These are phyloP conservation scores for Plasmodium blacklocki DNA, from an alignment of 169 alveolate genomes.

Conservation along the genomic window DNA sequence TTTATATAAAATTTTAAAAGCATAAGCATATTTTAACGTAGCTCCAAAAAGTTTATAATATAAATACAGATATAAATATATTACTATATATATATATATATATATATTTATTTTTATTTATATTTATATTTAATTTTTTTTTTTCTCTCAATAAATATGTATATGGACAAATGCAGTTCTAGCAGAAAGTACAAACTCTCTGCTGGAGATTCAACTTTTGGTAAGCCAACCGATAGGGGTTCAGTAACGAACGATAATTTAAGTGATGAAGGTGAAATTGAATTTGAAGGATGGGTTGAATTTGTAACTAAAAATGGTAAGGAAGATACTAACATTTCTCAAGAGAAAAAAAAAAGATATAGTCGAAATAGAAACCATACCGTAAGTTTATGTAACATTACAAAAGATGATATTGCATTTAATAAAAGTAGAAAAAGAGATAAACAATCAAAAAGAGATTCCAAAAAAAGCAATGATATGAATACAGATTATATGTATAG, in stretches of 20 bases:
- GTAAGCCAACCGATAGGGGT: conserved; percentile 19
- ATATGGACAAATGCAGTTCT: conserved; percentile 27
- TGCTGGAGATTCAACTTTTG: conserved; percentile 22
- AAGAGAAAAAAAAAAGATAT: background rate
- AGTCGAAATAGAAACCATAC: background rate
- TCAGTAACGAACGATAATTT: conserved; percentile 22
- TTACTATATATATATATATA: too few species aligned
- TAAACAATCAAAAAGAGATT: background rate
- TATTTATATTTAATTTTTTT: background rate
- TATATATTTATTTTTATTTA: background rate
- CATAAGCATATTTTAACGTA: too few species aligned
- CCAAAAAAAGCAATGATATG: background rate
- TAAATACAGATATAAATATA: background rate
- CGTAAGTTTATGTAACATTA: background rate
- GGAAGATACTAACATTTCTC: conserved; percentile 3
- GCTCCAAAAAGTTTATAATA: too few species aligned
- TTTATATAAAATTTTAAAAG: too few species aligned
- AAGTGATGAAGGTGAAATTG: conserved; percentile 66
- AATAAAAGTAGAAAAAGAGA: background rate
- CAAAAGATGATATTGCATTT: background rate
- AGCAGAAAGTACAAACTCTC: conserved; percentile 37
- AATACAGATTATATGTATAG: conserved; percentile 17
- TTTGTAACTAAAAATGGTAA: conserved; percentile 55
- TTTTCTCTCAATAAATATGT: background rate
- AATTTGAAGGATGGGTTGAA: conserved; percentile 75